These are phyloP conservation scores for Malbranchea zuffiana DNA, from an alignment of 2,329 filamentous ascomycete genomes.

Conservation along the genomic window DNA sequence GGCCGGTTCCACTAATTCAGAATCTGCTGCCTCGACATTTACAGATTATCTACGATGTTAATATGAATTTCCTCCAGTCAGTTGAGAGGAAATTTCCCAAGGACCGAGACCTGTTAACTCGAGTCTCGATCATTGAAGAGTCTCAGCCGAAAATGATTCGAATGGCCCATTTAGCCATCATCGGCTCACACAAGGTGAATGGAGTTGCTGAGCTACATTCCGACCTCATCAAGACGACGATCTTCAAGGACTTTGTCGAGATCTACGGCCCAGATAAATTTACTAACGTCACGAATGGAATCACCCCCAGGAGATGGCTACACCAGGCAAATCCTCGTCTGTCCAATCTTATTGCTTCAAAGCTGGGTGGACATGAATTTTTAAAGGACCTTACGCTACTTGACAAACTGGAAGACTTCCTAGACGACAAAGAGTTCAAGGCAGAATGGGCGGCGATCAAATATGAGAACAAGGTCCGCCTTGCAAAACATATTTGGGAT, in stretches of 20 bases:
- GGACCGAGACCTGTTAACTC: conserved; percentile 70
- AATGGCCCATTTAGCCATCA: conserved; percentile 90
- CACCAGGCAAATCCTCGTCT: conserved; percentile 93
- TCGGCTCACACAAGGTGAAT: conserved; percentile 98
- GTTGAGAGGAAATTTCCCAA: conserved; percentile 87
- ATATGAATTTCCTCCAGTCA: conserved; percentile 78
- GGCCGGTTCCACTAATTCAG: conserved; percentile 87
- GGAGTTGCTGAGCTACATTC: conserved; percentile 96
- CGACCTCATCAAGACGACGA: conserved; percentile 96
- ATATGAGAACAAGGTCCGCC: conserved; percentile 82
- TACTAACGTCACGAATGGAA: conserved; percentile 96
- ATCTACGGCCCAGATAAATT: conserved; percentile 97
- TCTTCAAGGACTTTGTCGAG: conserved; percentile 96
- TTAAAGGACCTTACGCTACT: conserved; percentile 81
- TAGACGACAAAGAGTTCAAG: conserved; percentile 80
- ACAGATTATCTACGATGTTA: conserved; percentile 98
- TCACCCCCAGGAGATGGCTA: conserved; percentile 90
- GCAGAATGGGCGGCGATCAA: conserved; percentile 97
- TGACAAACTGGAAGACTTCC: conserved; percentile 71
- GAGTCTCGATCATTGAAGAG: conserved; percentile 97
- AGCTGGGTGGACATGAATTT: conserved; percentile 72
- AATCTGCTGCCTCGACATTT: conserved; percentile 87
- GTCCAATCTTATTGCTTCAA: conserved; percentile 83
- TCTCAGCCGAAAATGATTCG: conserved; percentile 94
- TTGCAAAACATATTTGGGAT: conserved; percentile 83